Conservation (phyloP, 2,329 filamentous ascomycete species). For the Macrophomina phaseolina region DNA sequence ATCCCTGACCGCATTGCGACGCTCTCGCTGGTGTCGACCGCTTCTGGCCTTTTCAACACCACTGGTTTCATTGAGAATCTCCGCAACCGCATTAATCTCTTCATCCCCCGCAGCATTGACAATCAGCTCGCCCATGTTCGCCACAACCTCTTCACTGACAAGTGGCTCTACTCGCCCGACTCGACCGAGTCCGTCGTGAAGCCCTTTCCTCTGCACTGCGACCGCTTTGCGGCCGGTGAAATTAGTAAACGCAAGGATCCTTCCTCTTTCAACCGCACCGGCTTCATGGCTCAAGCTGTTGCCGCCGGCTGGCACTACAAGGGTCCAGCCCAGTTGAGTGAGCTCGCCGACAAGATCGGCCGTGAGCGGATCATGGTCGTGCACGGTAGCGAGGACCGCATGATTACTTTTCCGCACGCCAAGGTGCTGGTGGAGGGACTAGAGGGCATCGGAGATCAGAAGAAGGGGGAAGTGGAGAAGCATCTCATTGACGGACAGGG, state of each 20-base stretch:
- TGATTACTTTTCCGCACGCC: slow-evolving; percentile 76
- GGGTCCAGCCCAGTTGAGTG: slow-evolving; percentile 66
- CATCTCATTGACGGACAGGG: slow-evolving; percentile 73
- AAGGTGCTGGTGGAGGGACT: slow-evolving; percentile 70
- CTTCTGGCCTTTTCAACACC: slow-evolving; percentile 54
- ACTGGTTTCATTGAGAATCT: slow-evolving; percentile 69
- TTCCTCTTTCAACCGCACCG: slow-evolving; percentile 65
- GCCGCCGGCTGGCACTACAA: slow-evolving; percentile 84
- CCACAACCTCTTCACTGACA: slow-evolving; percentile 66
- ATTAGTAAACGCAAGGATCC: slow-evolving; percentile 71
- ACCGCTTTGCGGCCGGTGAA: slow-evolving; percentile 82
- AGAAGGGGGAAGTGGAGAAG: slow-evolving; percentile 57
- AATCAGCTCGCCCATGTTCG: slow-evolving; percentile 69
- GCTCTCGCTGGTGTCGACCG: slow-evolving; percentile 58
- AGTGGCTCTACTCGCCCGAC: slow-evolving; percentile 69
- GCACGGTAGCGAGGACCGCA: slow-evolving; percentile 77
- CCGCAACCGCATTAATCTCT: slow-evolving; percentile 59
- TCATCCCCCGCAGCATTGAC: slow-evolving; percentile 73
- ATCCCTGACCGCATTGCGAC: slow-evolving; percentile 56
- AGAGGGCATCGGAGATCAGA: slow-evolving; percentile 36
- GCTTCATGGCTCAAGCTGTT: slow-evolving; percentile 77
- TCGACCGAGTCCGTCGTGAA: slow-evolving; percentile 43
- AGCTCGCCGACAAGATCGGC: slow-evolving; percentile 72
- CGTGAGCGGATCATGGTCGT: slow-evolving; percentile 76
- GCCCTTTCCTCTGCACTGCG: slow-evolving; percentile 75